Conservation (phyloP, 208 protist species). For the Leishmania tarentolae region DNA sequence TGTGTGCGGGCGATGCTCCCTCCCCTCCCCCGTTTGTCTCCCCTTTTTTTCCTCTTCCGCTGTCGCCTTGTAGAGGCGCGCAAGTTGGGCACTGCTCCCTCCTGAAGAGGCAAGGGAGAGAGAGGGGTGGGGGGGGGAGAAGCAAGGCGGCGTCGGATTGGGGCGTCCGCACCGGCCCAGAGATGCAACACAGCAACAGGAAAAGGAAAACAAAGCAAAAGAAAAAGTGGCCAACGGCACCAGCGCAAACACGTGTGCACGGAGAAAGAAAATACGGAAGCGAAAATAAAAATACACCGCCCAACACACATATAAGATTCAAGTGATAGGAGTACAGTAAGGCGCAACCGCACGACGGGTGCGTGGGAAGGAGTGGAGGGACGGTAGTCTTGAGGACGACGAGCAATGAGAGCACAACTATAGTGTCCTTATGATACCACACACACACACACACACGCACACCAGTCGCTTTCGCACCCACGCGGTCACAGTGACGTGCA, state of each 20-base stretch:
- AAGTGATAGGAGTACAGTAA: background rate
- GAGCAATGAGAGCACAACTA: background rate
- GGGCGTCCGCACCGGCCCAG: background rate
- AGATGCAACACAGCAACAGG: background rate
- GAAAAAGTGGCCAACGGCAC: background rate
- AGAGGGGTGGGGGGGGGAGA: too few species aligned
- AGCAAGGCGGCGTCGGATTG: too few species aligned
- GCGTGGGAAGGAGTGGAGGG: background rate
- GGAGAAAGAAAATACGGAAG: background rate
- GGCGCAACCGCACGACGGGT: background rate
- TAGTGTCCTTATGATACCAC: background rate
- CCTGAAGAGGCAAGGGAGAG: background rate
- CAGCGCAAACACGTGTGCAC: background rate
- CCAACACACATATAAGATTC: background rate
- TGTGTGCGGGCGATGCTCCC: background rate
- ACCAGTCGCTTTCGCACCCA: background rate
- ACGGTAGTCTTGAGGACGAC: background rate
- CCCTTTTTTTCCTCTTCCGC: background rate
- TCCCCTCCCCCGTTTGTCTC: background rate
- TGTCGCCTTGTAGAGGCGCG: background rate
- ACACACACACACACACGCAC: conserved; percentile 2
- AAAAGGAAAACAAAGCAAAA: background rate
- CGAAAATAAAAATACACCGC: background rate
- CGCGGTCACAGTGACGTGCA: background rate
- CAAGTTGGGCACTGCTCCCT: background rate